Base-by-base conservation (phyloP, 164 flowering plant species). In the Liquidambar formosana region DNA sequence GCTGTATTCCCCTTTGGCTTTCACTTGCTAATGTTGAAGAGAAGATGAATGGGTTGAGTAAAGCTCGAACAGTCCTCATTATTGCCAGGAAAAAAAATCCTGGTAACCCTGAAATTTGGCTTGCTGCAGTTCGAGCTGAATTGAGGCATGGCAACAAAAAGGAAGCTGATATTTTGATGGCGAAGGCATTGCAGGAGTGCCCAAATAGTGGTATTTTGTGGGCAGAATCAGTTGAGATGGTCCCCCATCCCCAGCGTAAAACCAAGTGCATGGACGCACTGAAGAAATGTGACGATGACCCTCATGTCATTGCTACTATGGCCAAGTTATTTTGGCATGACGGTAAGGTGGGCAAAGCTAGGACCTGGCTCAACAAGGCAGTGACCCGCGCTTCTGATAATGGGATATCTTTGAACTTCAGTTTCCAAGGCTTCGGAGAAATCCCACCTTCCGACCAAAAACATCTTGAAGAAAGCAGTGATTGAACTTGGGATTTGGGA, bases 121-220 rank as follows among this genome's bases (percentile, higher is more conserved):
- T 94, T 65, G 97, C 96, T 72, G 94, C 97, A 0, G 75, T 90
- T 61, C 79, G 91, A 63, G 90, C 93, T 61, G 97, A 94, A 73
- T 66, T 72, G 11, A 88, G 90, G 76, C 95, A 92, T 80, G 96
- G 91, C 26, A 74, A 88, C 73, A 92, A 84, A 81, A 92, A 87
- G 77, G 97, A 92, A 76, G 83, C 95, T 58, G 97, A 91, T 63
- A 77, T 75, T n/a, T 72, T 89, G 74, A 89, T 92, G 97, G 93
- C 99, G 0, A 92, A 87, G 85, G 97, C 94, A 43, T 70, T 94
- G 79, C 99, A 94, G 73, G 97, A 87, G 66, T 94, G 97, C 77
- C 97, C 95, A 0, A 82, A 74, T 12, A 92, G 98, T 82, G 97
- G 98, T 44, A 88, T 92, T 56, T 52, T 94, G 65, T 90, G 96